Evolutionary conservation across 2,329 filamentous ascomycete genomes (phyloP).

Genomic region (Ophiostoma piceae): DNA sequence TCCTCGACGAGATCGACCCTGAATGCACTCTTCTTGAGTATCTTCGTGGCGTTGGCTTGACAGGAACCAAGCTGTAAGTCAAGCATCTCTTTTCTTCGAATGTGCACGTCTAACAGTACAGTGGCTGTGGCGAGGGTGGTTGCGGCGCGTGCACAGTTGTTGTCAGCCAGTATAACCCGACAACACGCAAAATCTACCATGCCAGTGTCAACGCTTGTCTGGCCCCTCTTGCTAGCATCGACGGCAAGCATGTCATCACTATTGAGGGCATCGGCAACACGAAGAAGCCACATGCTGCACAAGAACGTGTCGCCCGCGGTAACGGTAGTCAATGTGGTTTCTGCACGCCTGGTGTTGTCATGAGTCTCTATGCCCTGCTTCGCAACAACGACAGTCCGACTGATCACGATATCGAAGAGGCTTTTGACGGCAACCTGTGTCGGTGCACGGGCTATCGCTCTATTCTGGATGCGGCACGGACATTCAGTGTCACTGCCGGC

Average conservation of each 20-base stretch:
- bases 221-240: constrained; percentile 84
- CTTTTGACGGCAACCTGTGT: constrained; percentile 94
- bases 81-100: not conserved
- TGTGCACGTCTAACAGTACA: constrained; percentile 30
- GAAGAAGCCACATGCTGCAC: constrained; percentile 78
- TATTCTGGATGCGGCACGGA: constrained; percentile 89
- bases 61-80: constrained; percentile 77
- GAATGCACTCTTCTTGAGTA: constrained; percentile 92
- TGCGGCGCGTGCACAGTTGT: constrained; percentile 97
- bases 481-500: constrained; percentile 59
- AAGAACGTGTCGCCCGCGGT: constrained; percentile 83
- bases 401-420: constrained; percentile 84
- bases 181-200: constrained; percentile 88
- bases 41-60: constrained; percentile 83
- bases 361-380: constrained; percentile 90
- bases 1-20: constrained; percentile 80
- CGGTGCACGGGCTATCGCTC: constrained; percentile 92
- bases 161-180: constrained; percentile 87
- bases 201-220: constrained; percentile 95
- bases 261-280: constrained; percentile 92
- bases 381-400: constrained; percentile 75
- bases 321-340: constrained; percentile 90
- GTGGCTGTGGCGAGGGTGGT: constrained; percentile 89
- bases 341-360: constrained; percentile 95
- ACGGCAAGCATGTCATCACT: constrained; percentile 97